Evolutionary conservation across 1,284 basidiomycete species (phyloP).

Genomic region (Heterobasidion occidentale): DNA sequence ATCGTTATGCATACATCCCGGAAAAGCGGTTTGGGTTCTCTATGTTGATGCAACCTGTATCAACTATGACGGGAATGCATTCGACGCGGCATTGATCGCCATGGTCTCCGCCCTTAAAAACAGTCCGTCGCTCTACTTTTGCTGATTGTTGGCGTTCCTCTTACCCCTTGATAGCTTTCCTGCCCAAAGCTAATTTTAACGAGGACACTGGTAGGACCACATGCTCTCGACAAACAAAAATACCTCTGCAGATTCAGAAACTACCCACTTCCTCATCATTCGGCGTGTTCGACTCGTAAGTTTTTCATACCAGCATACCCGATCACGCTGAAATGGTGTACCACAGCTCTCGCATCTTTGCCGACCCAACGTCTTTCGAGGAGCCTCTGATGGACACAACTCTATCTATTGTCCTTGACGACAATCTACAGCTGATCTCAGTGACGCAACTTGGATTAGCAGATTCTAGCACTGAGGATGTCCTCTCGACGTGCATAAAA

Average conservation of each 20-base stretch:
- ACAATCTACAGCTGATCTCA: slow-evolving; percentile 42
- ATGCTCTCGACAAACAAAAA: slow-evolving; percentile 50
- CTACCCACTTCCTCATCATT: slow-evolving; percentile 65
- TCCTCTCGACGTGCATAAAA: neutral
- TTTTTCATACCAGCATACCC: slow-evolving; percentile 8
- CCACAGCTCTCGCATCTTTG: slow-evolving; percentile 56
- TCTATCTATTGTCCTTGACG: slow-evolving; percentile 59
- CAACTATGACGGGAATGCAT: slow-evolving; percentile 94
- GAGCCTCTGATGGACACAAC: slow-evolving; percentile 74
- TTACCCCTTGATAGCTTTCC: slow-evolving; percentile 38
- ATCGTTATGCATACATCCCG: slow-evolving; percentile 74
- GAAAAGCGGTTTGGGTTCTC: slow-evolving; percentile 82
- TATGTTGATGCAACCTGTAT: slow-evolving; percentile 94
- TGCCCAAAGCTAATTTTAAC: slow-evolving; percentile 72
- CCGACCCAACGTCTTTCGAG: slow-evolving; percentile 88
- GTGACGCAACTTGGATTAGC: slow-evolving; percentile 53
- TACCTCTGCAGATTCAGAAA: slow-evolving; percentile 39
- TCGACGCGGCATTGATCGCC: slow-evolving; percentile 85
- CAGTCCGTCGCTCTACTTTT: slow-evolving; percentile 41
- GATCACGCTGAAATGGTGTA: neutral
- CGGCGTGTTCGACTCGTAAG: slow-evolving; percentile 77
- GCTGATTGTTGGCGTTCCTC: neutral
- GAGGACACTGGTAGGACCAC: slow-evolving; percentile 59
- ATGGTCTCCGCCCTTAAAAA: slow-evolving; percentile 83
- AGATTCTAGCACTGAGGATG: neutral